phyloP scores from a whole-genome alignment of 495 filamentous ascomycete species.

The Annulohypoxylon nitens region DNA sequence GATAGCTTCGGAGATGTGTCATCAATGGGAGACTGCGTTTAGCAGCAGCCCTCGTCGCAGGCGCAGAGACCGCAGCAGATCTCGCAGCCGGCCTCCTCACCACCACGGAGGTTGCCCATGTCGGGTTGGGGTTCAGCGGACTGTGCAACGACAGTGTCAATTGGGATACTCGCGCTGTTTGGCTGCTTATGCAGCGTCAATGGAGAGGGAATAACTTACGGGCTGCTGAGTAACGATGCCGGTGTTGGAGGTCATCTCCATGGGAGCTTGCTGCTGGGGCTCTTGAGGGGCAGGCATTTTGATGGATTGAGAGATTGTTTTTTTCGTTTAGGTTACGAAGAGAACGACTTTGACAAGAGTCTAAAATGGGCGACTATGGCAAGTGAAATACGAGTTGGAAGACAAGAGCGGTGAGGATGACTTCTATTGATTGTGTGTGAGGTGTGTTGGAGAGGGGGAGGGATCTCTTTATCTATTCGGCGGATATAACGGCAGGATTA shows the following conservation, averaged over 20 bases:
- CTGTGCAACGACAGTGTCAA: conserved; percentile 33
- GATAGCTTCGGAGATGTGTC: neutral
- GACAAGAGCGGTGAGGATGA: conserved; percentile 30
- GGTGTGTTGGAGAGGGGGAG: neutral
- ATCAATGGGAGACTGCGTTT: conserved; percentile 25
- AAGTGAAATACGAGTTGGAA: conserved; percentile 5
- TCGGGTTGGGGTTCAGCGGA: conserved; percentile 48
- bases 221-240: conserved; percentile 52
- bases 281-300: conserved; percentile 50
- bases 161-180: conserved; percentile 1
- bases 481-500: conserved; percentile 46
- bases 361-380: conserved; percentile 26
- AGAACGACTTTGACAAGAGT: conserved; percentile 6
- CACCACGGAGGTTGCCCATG: conserved; percentile 46
- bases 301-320: conserved; percentile 18
- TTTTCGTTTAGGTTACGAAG: conserved; percentile 4
- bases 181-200: neutral
- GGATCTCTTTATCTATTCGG: conserved; percentile 29
- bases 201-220: conserved; percentile 33
- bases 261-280: conserved; percentile 53
- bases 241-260: conserved; percentile 47
- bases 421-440: neutral
- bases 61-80: conserved; percentile 54
- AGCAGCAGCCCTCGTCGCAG: conserved; percentile 54
- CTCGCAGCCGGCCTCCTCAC: conserved; percentile 53